Conservation (phyloP, 2,329 filamentous ascomycete species). For the Nectriaceae sp. region DNA sequence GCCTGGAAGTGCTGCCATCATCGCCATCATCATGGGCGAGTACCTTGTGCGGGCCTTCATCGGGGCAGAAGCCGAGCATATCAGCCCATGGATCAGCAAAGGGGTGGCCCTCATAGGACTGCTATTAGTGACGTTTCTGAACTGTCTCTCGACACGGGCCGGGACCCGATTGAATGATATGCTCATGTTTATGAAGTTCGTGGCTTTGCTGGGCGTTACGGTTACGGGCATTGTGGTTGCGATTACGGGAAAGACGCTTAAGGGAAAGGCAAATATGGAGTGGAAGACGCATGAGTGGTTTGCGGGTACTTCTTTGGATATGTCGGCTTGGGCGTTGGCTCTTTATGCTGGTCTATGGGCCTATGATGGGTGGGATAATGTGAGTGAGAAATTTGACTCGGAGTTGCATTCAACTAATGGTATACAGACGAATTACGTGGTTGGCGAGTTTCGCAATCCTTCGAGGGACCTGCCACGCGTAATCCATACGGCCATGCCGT, state of each 20-base stretch:
- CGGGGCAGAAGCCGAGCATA: conserved; percentile 79
- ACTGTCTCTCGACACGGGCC: conserved; percentile 87
- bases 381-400: conserved; percentile 46
- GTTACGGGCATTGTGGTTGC: conserved; percentile 89
- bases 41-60: conserved; percentile 89
- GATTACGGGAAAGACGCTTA: conserved; percentile 76
- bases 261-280: conserved; percentile 73
- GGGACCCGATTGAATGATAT: conserved; percentile 86
- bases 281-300: conserved; percentile 94
- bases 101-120: conserved; percentile 78
- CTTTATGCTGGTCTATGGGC: conserved; percentile 96
- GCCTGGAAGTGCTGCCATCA: conserved; percentile 89
- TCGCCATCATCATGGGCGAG: conserved; percentile 97
- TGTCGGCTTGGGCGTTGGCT: conserved; percentile 89
- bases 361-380: conserved; percentile 98
- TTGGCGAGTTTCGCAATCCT: conserved; percentile 94
- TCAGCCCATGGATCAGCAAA: conserved; percentile 90
- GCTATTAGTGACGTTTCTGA: conserved; percentile 76
- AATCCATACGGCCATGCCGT: conserved; percentile 93
- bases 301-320: conserved; percentile 75
- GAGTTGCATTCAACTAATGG: conserved; percentile 8
- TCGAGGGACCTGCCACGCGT: conserved; percentile 87
- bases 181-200: conserved; percentile 97
- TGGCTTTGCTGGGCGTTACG: conserved; percentile 84
- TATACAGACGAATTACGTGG: conserved; percentile 88